These are phyloP conservation scores for Pythium aquatile DNA, from an alignment of 352 stramenopile genomes.

Conservation along the genomic window DNA sequence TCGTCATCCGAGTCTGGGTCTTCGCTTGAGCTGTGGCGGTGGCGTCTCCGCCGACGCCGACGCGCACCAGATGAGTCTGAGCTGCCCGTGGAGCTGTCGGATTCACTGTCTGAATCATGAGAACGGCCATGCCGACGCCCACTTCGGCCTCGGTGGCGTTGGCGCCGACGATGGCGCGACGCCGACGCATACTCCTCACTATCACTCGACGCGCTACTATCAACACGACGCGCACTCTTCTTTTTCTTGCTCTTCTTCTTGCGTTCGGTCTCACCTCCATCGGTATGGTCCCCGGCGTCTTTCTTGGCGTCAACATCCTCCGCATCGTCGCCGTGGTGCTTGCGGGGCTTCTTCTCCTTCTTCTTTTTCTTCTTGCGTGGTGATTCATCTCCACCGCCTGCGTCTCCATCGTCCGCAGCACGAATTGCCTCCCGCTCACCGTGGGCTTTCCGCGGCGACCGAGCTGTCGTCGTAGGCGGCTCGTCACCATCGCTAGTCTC, in stretches of 20 bases:
- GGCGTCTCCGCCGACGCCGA: slow-evolving; percentile 39
- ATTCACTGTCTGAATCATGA: slow-evolving; percentile 47
- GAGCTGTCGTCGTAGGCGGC: slow-evolving; percentile 14
- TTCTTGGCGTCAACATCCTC: slow-evolving; percentile 6
- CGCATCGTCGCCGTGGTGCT: slow-evolving; percentile 29
- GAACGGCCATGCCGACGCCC: slow-evolving; percentile 27
- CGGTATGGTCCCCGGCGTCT: slow-evolving; percentile 16
- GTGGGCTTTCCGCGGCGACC: slow-evolving; percentile 45
- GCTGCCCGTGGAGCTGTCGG: slow-evolving; percentile 47
- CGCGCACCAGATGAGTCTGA: slow-evolving; percentile 42
- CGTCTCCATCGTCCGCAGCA: slow-evolving; percentile 24
- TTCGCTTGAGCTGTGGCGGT: slow-evolving; percentile 50
- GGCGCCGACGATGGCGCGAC: slow-evolving; percentile 21
- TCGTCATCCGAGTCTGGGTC: slow-evolving; percentile 56
- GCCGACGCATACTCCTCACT: slow-evolving; percentile 8
- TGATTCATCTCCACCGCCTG: slow-evolving; percentile 29
- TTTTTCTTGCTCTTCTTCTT: slow-evolving; percentile 42
- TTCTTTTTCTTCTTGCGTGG: slow-evolving; percentile 75
- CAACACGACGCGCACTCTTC: slow-evolving; percentile 9
- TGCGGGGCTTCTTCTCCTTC: slow-evolving; percentile 37
- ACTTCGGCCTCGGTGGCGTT: slow-evolving; percentile 26
- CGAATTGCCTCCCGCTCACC: slow-evolving; percentile 22
- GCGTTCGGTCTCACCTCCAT: slow-evolving; percentile 32
- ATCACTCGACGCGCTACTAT: slow-evolving; percentile 18
- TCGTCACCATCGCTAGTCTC: slow-evolving; percentile 44